Conservation (phyloP, 2,329 filamentous ascomycete species). For the Fusarium sp. region DNA sequence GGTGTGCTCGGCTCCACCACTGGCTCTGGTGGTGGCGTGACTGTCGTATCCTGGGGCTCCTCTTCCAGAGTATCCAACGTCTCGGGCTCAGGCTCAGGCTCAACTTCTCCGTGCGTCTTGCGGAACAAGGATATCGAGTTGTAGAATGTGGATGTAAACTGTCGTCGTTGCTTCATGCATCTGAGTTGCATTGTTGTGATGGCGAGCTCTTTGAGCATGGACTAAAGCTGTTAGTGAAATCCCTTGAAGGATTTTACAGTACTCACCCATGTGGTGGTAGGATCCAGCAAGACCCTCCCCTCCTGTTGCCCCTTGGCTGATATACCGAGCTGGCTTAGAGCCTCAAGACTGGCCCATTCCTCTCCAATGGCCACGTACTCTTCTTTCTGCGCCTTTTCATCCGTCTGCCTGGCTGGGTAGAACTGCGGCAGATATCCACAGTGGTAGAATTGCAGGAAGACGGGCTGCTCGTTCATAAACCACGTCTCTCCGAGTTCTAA, state of each 20-base stretch:
- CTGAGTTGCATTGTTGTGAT: slow-evolving; percentile 15
- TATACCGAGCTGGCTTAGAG: slow-evolving; percentile 14
- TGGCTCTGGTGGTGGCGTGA: background rate
- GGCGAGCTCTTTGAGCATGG: slow-evolving; percentile 11
- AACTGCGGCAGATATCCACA: slow-evolving; percentile 23
- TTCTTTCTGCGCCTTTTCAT: background rate
- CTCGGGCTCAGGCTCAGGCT: background rate
- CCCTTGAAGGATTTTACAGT: no score
- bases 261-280: slow-evolving; percentile 22
- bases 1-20: background rate
- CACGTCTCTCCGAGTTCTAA: slow-evolving; percentile 26
- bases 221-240: no score
- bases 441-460: slow-evolving; percentile 29
- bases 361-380: slow-evolving; percentile 25
- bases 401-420: slow-evolving; percentile 8
- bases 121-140: slow-evolving; percentile 14
- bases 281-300: slow-evolving; percentile 6
- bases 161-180: slow-evolving; percentile 28
- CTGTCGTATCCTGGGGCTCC: background rate
- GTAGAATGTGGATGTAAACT: slow-evolving; percentile 17
- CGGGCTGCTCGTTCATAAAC: slow-evolving; percentile 26
- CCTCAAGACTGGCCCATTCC: slow-evolving; percentile 28
- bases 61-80: background rate
- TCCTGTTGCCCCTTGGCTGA: slow-evolving; percentile 7
- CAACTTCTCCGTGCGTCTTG: background rate